Evolutionary conservation across 441 rosid species (phyloP).

Genomic region (Populus trichocarpa): DNA sequence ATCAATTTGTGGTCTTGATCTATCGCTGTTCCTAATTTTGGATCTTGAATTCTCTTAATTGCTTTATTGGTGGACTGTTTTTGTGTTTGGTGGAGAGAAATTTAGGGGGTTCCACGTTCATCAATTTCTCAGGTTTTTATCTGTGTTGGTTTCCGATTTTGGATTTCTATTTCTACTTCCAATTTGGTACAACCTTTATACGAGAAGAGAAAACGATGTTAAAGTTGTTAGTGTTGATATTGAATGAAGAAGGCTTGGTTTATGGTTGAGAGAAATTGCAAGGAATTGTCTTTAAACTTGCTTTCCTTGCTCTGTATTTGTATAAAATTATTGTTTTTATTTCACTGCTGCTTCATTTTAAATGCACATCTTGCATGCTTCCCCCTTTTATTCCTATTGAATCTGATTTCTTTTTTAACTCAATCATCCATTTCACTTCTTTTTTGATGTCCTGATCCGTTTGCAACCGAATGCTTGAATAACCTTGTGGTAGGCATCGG

Average conservation of each 20-base stretch:
- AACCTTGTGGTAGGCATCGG: not conserved
- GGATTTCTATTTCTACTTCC: not conserved
- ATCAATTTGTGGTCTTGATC: conserved; percentile 21
- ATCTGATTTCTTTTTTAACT: no score
- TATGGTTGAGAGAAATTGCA: not conserved
- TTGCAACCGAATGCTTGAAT: not conserved
- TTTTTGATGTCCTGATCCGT: not conserved
- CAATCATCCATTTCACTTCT: not conserved
- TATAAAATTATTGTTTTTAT: not conserved
- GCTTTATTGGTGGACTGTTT: not conserved
- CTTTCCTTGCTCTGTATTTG: not conserved
- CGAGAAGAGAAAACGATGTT: not conserved
- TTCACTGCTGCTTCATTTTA: not conserved
- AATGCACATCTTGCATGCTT: not conserved
- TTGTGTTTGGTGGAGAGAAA: not conserved
- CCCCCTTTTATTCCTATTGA: not conserved
- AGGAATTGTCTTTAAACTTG: not conserved
- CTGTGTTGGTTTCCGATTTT: not conserved
- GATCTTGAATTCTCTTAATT: conserved; percentile 3
- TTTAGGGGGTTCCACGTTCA: not conserved
- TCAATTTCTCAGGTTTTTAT: conserved; percentile 8
- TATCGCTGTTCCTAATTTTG: conserved; percentile 16
- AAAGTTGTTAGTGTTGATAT: not conserved
- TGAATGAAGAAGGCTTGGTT: not conserved
- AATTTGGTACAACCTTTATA: not conserved